Conservation (phyloP, 106 monocot genomes). For the Allium sativum region DNA sequence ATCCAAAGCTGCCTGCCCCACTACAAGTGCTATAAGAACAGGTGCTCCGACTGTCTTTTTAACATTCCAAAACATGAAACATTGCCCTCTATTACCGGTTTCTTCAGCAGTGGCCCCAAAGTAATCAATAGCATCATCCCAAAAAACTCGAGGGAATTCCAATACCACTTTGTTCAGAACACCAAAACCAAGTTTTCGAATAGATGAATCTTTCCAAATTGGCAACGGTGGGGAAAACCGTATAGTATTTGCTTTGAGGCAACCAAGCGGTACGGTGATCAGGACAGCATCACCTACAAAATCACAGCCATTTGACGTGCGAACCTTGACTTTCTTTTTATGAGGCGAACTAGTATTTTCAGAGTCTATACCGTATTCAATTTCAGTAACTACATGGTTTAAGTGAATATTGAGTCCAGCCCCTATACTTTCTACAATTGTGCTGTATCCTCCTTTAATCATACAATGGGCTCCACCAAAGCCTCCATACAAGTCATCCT, state of each 20-base stretch:
- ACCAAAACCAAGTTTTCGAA: constrained; percentile 94
- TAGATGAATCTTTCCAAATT: constrained; percentile 77
- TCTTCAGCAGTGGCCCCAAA: constrained; percentile 97
- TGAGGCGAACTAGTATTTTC: constrained; percentile 8
- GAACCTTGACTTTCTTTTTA: constrained; percentile 47
- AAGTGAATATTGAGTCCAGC: constrained; percentile 61
- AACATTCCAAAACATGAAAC: constrained; percentile 99
- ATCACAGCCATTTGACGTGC: constrained; percentile 48
- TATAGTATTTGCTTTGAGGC: constrained; percentile 72
- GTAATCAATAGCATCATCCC: constrained; percentile 95
- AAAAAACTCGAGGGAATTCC: constrained; percentile 86
- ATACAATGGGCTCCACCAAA: constrained; percentile 99
- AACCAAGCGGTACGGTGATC: constrained; percentile 93
- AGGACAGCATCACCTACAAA: constrained; percentile 82
- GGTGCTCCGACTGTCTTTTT: constrained; percentile 91
- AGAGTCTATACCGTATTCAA: constrained; percentile 31
- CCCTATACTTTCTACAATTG: constrained; percentile 62
- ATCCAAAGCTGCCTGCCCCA: constrained; percentile 83
- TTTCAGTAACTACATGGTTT: constrained; percentile 64
- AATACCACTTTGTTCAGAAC: constrained; percentile 86
- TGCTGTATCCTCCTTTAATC: constrained; percentile 90
- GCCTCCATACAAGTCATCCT: constrained; percentile 97
- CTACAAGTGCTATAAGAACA: constrained; percentile 94
- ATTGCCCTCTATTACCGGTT: constrained; percentile 55
- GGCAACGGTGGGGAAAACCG: constrained; percentile 79